Evolutionary conservation across 2,329 filamentous ascomycete species (phyloP), one percentile per base, ranked within the genome.

Genomic region (Sarocladiaceae sp.): DNA sequence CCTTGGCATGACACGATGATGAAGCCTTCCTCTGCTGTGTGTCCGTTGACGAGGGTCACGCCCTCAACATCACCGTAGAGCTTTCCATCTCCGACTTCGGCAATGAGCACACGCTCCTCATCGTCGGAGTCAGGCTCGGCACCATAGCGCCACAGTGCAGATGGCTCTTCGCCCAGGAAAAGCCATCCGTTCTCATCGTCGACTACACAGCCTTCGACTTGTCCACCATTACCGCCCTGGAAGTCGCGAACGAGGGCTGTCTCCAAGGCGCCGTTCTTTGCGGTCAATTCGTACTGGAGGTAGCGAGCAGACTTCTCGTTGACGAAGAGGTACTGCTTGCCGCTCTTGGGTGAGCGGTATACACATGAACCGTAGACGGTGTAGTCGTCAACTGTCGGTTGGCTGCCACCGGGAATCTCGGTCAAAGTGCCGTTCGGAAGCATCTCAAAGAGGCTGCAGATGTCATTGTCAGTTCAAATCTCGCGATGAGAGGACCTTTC

Each of bases 41-140:
- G 60, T 3, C 76, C 76, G n/a, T 71, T 66, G 0, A 80, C 68
- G 0, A 80, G 64, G 0, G 77, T 75, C 11, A 81, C 70, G 10
- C 78, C 78, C 54, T 80, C 78, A n/a, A 79, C 73, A 18, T 80
- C 77, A 2, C 75, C 75, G 47, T 71, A 68, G n/a, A 79, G 69
- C 1, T 64, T 65, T 5, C 74, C 73, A 13, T 77, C 73, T 6
- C 73, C 74, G 3, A 79, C 69, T 20, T 69, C 66, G 0, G 71
- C 76, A 15, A 72, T 65, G 6, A 62, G 54, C 20, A 64, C 54
- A 1, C 69, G 69, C 5, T 68, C 56, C 2, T 64, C 56, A n/a
- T 60, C 59, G 20, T 66, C 63, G 5, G 44, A 48, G 37, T 71
- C 68, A 0, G 77, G 77, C 58, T 81, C 77, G 0, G 76, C 76